Conservation (phyloP, 1,284 basidiomycete genomes). For the Puccinia horiana region DNA sequence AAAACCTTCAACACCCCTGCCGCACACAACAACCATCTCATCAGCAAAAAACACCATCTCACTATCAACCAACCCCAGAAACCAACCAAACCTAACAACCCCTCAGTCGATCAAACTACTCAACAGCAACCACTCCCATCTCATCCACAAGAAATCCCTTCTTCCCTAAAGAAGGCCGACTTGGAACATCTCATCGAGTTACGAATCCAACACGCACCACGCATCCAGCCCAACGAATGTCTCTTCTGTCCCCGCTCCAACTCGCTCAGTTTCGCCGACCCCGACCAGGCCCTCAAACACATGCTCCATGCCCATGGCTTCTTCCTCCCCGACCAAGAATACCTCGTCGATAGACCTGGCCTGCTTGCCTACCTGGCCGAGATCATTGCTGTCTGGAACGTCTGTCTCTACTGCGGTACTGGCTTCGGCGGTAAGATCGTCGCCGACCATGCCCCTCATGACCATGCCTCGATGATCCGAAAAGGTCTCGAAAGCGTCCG, state of each 20-base stretch:
- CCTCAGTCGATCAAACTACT: constrained; percentile 23
- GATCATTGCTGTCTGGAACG: constrained; percentile 87
- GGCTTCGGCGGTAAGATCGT: constrained; percentile 62
- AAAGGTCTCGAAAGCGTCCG: constrained; percentile 72
- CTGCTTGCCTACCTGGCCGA: constrained; percentile 85
- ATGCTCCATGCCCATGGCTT: constrained; percentile 88
- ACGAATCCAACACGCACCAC: constrained; percentile 66
- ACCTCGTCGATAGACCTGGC: constrained; percentile 78
- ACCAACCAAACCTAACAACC: constrained; percentile 27
- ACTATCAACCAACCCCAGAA: constrained; percentile 60
- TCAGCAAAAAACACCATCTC: constrained; percentile 87
- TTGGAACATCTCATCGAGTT: constrained; percentile 69
- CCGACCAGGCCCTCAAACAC: constrained; percentile 65
- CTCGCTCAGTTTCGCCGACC: constrained; percentile 51
- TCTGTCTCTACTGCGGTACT: constrained; percentile 78
- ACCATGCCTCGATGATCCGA: constrained; percentile 53
- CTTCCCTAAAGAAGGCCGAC: constrained; percentile 58
- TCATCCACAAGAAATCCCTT: neutral
- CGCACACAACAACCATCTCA: constrained; percentile 81
- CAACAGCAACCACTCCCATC: constrained; percentile 22
- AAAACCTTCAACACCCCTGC: constrained; percentile 88
- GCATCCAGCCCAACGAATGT: constrained; percentile 61
- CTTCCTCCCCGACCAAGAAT: constrained; percentile 92
- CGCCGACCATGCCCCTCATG: constrained; percentile 47
- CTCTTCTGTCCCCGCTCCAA: constrained; percentile 73